Evolutionary conservation across 2,329 filamentous ascomycete species (phyloP).

Genomic region (Plenodomus lindquistii): DNA sequence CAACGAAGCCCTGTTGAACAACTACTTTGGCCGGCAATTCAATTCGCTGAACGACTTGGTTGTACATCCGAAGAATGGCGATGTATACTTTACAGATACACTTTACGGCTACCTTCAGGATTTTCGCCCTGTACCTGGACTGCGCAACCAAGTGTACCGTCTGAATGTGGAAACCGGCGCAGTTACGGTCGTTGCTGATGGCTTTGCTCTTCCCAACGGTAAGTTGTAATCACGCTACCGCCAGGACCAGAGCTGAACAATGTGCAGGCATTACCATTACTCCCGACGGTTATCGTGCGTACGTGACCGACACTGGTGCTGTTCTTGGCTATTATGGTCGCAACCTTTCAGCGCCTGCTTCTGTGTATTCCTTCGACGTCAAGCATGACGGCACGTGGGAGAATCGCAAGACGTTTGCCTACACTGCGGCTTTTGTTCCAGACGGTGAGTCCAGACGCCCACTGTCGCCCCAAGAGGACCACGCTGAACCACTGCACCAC

Average conservation of each 20-base stretch:
- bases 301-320: slow-evolving; percentile 48
- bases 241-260: neutral
- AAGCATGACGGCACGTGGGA: slow-evolving; percentile 20
- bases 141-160: slow-evolving; percentile 43
- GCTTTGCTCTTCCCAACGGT: slow-evolving; percentile 46
- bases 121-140: slow-evolving; percentile 28
- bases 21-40: slow-evolving; percentile 53
- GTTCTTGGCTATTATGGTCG: slow-evolving; percentile 24
- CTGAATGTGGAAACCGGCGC: slow-evolving; percentile 47
- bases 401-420: slow-evolving; percentile 30
- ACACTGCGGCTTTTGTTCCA: slow-evolving; percentile 18
- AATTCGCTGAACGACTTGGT: slow-evolving; percentile 48
- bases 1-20: slow-evolving; percentile 41
- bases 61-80: slow-evolving; percentile 42
- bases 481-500: too few relatives aligned
- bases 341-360: slow-evolving; percentile 25
- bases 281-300: slow-evolving; percentile 47
- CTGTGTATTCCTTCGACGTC: slow-evolving; percentile 28
- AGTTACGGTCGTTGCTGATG: slow-evolving; percentile 45
- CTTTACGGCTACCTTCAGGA: slow-evolving; percentile 30
- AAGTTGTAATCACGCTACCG: neutral
- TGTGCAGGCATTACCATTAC: slow-evolving; percentile 44
- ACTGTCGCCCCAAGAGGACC: too few relatives aligned
- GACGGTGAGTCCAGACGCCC: slow-evolving; percentile 14
- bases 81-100: slow-evolving; percentile 55